Evolutionary conservation across 306 rosid genomes (phyloP), one percentile per base, ranked within the genome.

Genomic region (Luffa aegyptiaca): DNA sequence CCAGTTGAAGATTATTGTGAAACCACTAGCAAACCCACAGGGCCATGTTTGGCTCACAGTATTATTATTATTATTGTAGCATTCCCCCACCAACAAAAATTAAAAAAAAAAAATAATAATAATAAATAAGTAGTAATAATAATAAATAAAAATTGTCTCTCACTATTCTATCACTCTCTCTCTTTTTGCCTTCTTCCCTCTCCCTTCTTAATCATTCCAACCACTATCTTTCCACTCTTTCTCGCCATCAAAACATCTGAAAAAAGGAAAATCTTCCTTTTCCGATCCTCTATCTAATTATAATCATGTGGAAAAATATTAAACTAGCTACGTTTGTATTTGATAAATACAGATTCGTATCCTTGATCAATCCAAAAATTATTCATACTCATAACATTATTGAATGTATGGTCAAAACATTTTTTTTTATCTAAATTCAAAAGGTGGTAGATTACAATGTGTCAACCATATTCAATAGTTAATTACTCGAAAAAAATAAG

Each of bases 141-240:
- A 26, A 26, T 26, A 26, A 26, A 26, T 26, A 6, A 35, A 64
- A 65, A 37, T 5, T 1, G 31, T 9, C 7, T 12, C 57, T 42
- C 77, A 53, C 64, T 75, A 48, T 74, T 74, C 36, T 48, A 74
- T 74, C 62, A 48, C 59, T 46, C 56, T 36, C 39, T 18, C 55
- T 48, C 26, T 31, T 49, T 37, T 48, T 49, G 44, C 78, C 62
- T 51, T 55, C 31, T 14, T 7, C 36, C 8, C 42, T 77, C 20
- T 5, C 72, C 44, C 16, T 39, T 77, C 56, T 45, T 45, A 57
- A 77, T 58, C 55, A 77, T 77, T 42, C 14, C 55, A 18, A 17
- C 61, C 80, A 77, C 80, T 77, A 77, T 57, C 71, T 12, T 46
- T 46, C 33, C 44, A 53, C 48, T 31, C 49, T 57, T 41, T 33